phyloP scores from a whole-genome alignment of 306 rosid genomes.

The Inga laurina region DNA sequence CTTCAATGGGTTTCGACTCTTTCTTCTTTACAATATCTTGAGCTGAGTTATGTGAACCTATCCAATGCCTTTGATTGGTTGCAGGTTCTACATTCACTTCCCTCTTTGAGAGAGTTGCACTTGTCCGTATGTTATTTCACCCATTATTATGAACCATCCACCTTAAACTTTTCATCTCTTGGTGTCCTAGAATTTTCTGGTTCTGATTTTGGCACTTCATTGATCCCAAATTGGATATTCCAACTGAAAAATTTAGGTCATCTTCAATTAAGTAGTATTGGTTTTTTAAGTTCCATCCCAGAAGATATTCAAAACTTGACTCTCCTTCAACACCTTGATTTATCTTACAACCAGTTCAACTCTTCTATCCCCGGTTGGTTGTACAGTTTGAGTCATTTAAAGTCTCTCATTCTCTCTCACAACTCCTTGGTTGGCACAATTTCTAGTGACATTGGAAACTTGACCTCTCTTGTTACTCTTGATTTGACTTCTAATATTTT shows the following conservation, averaged over 20 bases:
- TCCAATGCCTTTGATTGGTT: constrained; percentile 20
- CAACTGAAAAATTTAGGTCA: neutral
- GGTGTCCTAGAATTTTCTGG: neutral
- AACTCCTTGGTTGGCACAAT: neutral
- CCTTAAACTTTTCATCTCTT: neutral
- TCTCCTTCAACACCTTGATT: constrained; percentile 31
- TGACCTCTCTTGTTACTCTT: constrained; percentile 17
- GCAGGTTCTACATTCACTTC: constrained; percentile 19
- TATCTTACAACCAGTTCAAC: fast-evolving
- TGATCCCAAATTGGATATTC: constrained; percentile 7
- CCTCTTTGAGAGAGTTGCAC: constrained; percentile 12
- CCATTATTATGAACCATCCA: neutral
- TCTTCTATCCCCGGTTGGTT: constrained; percentile 28
- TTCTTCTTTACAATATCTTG: constrained; percentile 17
- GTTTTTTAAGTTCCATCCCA: neutral
- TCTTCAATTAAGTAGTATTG: fast-evolving
- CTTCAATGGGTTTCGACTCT: constrained; percentile 17
- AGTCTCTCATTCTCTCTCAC: neutral
- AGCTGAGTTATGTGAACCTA: neutral
- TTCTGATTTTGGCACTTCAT: neutral
- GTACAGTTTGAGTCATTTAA: neutral
- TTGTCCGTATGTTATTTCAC: neutral
- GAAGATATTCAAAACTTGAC: constrained; percentile 17
- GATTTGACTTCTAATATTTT: neutral
- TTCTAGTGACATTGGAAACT: neutral